Conservation (phyloP, 2,329 filamentous ascomycete species). For the Didymella lethalis region DNA sequence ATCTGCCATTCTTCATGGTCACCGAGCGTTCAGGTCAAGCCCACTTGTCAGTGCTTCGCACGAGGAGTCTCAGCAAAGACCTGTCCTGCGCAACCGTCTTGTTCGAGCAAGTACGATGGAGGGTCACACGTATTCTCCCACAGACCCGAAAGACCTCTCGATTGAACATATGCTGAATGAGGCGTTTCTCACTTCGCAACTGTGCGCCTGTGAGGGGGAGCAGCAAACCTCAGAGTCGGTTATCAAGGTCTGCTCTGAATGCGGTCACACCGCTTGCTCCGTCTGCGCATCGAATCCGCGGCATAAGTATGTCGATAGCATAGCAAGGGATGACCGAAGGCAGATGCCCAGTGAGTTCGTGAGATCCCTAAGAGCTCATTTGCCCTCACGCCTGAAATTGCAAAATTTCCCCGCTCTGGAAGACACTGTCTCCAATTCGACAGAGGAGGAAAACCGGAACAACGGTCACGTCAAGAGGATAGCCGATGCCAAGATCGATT, state of each 20-base stretch:
- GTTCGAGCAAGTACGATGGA: conserved; percentile 1
- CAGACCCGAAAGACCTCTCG: conserved; percentile 15
- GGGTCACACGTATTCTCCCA: background rate
- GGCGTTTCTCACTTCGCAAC: conserved; percentile 50
- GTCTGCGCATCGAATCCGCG: conserved; percentile 63
- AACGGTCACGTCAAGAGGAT: conserved; percentile 20
- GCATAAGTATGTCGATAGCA: conserved; percentile 53
- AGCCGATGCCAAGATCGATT: conserved; percentile 18
- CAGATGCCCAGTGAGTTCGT: conserved; percentile 56
- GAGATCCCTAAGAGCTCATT: conserved; percentile 44
- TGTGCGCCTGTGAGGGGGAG: conserved; percentile 67
- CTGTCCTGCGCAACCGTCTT: background rate
- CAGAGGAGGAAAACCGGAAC: background rate
- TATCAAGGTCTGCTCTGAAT: conserved; percentile 60
- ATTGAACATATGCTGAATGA: conserved; percentile 27
- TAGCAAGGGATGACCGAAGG: conserved; percentile 36
- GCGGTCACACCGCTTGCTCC: conserved; percentile 63
- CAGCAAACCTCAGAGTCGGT: conserved; percentile 46
- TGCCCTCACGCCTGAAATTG: conserved; percentile 37
- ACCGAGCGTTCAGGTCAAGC: conserved; percentile 16
- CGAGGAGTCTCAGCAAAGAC: background rate
- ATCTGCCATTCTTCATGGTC: conserved; percentile 61
- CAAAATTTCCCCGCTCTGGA: conserved; percentile 27
- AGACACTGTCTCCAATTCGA: background rate
- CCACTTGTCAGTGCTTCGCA: background rate